Evolutionary conservation across 192 early-diverging fungal genomes (phyloP), one percentile per base, ranked within the genome.

Genomic region (Fimicolochytrium jonesii): DNA sequence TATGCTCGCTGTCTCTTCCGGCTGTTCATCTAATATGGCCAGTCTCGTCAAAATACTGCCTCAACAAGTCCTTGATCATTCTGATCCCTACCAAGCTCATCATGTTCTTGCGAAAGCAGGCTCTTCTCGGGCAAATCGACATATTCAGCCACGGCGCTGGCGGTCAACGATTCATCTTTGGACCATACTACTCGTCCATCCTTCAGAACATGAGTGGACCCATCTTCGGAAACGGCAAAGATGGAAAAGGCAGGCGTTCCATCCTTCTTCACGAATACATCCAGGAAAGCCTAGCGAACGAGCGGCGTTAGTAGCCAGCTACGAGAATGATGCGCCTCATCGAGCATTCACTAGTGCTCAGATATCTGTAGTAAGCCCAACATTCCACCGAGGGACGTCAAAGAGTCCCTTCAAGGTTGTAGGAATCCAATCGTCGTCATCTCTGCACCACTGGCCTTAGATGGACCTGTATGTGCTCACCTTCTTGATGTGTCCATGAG

Each of bases 91-190:
- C 82, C 64, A 13, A 83, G 48, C 61, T 92, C 90, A 56, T 89
- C 78, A 1, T 70, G 69, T 37, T 86, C 86, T 59, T 88, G 75
- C 9, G 87, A 84, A 67, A 85, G 85, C 49, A 81, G 52, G 34
- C 80, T 76, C 55, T 72, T 64, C 51, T 89, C 90, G 1, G 92
- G 91, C 6, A 98, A 74, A 39, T 94, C 92, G 41, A 98, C 67
- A 69, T 93, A 92, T 50, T 74, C 86, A 37, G 87, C 81, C 28
- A 84, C 84, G 1, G 69, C 68, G 4, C 78, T 74, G 47, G 90
- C 77, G 0, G 91, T 80, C 55, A 96, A 73, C 18, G 89, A 83
- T 70, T 98, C 95, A 45, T 94, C 88, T 33, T 91, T 83, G n/a
- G 81, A 74, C 95, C 95, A 98, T 20, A 82, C 17, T n/a, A 61